Conservation (phyloP, 805 yeast genomes). For the Candida nonsorbophila region DNA sequence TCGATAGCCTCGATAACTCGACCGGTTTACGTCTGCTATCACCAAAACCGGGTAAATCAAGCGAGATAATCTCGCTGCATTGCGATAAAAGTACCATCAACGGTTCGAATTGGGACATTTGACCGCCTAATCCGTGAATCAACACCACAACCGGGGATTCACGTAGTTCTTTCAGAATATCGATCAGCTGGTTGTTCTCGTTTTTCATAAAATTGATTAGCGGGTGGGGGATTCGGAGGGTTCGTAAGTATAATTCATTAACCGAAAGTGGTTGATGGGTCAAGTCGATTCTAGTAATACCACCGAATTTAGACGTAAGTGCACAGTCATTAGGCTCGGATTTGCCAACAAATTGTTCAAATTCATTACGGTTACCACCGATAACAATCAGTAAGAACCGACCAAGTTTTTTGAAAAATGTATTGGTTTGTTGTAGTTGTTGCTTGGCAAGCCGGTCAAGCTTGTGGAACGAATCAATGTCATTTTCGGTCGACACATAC, state of each 20-base stretch:
- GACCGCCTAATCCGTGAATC: constrained; percentile 91
- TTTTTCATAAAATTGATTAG: constrained; percentile 23
- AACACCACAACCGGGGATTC: constrained; percentile 59
- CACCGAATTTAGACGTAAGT: constrained; percentile 43
- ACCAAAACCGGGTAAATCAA: constrained; percentile 92
- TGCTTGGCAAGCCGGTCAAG: constrained; percentile 1
- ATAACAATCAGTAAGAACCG: constrained; percentile 19
- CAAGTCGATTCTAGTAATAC: constrained; percentile 34
- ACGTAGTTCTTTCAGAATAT: constrained; percentile 30
- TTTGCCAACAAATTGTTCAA: constrained; percentile 37
- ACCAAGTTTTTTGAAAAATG: constrained; percentile 15
- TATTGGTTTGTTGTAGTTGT: constrained; percentile 13
- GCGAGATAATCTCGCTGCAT: constrained; percentile 56
- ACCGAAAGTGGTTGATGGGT: constrained; percentile 15
- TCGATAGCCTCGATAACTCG: constrained; percentile 12
- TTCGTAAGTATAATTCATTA: constrained; percentile 31
- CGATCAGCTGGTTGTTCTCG: constrained; percentile 16
- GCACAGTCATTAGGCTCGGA: constrained; percentile 54
- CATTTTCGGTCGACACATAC: background rate
- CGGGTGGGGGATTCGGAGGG: constrained; percentile 50
- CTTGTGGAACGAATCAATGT: constrained; percentile 2
- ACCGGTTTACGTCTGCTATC: constrained; percentile 25
- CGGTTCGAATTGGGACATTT: constrained; percentile 77
- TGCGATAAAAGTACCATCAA: constrained; percentile 58
- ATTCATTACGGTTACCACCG: constrained; percentile 19